These are phyloP conservation scores for Lipomyces oligophaga DNA, from an alignment of 805 yeast genomes.

Conservation along the genomic window DNA sequence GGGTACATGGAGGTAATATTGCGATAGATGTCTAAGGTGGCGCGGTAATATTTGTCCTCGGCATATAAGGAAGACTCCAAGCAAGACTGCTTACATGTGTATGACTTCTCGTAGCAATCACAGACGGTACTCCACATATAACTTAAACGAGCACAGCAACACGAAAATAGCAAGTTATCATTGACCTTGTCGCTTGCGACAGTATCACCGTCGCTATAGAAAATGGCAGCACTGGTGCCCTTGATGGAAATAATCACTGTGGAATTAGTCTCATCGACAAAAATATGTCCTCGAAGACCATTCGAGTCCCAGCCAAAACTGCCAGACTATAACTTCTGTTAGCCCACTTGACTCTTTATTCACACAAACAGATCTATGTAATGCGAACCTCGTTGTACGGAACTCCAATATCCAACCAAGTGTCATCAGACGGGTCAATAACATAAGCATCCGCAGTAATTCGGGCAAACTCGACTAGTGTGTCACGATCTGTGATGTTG, in stretches of 20 bases:
- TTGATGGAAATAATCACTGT: conserved; percentile 76
- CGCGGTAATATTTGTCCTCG: conserved; percentile 80
- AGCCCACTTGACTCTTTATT: not conserved
- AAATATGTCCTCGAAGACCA: conserved; percentile 89
- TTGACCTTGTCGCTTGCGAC: conserved; percentile 76
- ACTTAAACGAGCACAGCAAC: conserved; percentile 93
- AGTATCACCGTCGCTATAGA: conserved; percentile 56
- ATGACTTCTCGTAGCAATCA: conserved; percentile 79
- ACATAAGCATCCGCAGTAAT: conserved; percentile 94
- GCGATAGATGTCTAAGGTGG: conserved; percentile 71
- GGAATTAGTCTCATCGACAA: conserved; percentile 55
- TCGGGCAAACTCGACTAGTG: conserved; percentile 70
- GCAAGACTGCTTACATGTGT: conserved; percentile 86
- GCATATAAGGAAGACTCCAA: conserved; percentile 71
- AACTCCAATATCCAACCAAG: conserved; percentile 72
- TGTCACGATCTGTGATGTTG: conserved; percentile 67
- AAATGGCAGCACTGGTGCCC: conserved; percentile 79
- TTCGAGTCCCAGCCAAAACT: conserved; percentile 84
- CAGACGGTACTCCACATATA: conserved; percentile 96
- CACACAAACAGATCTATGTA: not conserved
- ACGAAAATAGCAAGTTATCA: conserved; percentile 85
- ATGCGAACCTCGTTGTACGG: conserved; percentile 25
- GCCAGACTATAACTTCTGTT: conserved; percentile 33
- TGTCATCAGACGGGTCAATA: conserved; percentile 67
- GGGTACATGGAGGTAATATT: conserved; percentile 71